phyloP scores from a whole-genome alignment of 805 yeast genomes.

The Clavispora vitiphila region DNA sequence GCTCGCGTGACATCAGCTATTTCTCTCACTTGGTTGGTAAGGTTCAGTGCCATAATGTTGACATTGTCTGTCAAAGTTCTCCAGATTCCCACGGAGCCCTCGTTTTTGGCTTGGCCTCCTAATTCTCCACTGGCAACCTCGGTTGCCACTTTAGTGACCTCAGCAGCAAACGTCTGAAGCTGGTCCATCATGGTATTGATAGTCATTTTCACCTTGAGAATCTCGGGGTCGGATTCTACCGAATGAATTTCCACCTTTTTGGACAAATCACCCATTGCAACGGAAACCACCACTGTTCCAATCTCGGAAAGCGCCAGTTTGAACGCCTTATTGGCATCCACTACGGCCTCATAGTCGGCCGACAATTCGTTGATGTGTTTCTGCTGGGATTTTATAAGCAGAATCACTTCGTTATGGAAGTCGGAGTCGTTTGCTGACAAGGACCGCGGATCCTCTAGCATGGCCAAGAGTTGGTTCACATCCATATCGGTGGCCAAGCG shows the following conservation, averaged over 20 bases:
- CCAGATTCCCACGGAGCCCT: constrained; percentile 88
- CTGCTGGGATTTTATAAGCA: constrained; percentile 29
- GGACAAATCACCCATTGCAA: constrained; percentile 82
- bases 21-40: constrained; percentile 68
- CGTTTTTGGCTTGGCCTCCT: constrained; percentile 84
- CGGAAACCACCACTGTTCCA: constrained; percentile 82
- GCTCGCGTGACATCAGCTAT: constrained; percentile 88
- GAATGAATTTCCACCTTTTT: constrained; percentile 73
- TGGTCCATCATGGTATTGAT: constrained; percentile 89
- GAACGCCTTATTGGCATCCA: constrained; percentile 61
- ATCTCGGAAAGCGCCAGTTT: constrained; percentile 71
- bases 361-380: constrained; percentile 20
- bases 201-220: constrained; percentile 71
- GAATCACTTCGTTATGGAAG: constrained; percentile 27
- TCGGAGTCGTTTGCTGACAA: constrained; percentile 23
- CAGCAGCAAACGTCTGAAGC: constrained; percentile 72
- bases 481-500: constrained; percentile 24
- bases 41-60: constrained; percentile 81
- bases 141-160: constrained; percentile 80
- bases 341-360: constrained; percentile 31
- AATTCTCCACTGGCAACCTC: constrained; percentile 88
- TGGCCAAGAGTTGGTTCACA: constrained; percentile 26
- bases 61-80: constrained; percentile 77
- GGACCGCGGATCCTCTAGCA: constrained; percentile 36
- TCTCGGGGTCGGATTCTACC: constrained; percentile 73